These are phyloP conservation scores for Micromonas pusilla DNA, from an alignment of 139 green algal genomes.

Conservation along the genomic window DNA sequence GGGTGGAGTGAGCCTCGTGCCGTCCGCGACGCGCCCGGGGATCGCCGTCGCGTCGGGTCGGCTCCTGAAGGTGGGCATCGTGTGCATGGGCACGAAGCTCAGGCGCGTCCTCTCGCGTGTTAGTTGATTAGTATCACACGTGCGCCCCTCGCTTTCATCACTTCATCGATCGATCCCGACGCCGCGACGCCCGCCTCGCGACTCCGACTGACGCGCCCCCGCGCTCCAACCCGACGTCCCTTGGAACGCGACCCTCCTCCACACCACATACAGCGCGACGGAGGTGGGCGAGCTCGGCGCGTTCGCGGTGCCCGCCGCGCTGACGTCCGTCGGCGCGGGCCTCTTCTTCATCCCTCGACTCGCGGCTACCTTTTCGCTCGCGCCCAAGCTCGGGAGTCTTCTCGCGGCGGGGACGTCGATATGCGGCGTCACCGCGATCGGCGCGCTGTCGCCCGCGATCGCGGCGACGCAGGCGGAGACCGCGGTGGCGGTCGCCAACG, in stretches of 20 bases:
- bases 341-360: constrained; percentile 15
- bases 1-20: too few relatives aligned
- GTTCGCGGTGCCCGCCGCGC: neutral
- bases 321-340: constrained; percentile 15
- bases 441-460: constrained; percentile 31
- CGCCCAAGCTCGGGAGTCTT: constrained; percentile 11
- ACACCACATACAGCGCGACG: too few relatives aligned
- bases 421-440: constrained; percentile 34
- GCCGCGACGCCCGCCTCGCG: too few relatives aligned
- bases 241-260: too few relatives aligned
- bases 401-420: constrained; percentile 25
- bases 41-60: neutral
- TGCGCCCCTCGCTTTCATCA: too few relatives aligned
- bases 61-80: constrained; percentile 24
- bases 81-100: constrained; percentile 32
- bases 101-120: too few relatives aligned
- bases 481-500: constrained; percentile 33
- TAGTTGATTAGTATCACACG: too few relatives aligned
- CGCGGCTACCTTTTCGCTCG: neutral
- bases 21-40: neutral
- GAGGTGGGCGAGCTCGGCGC: constrained; percentile 7
- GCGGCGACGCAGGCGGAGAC: constrained; percentile 31
- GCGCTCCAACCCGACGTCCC: too few relatives aligned
- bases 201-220: too few relatives aligned
- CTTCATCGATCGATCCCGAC: too few relatives aligned